Evolutionary conservation across 257 asterid genomes (phyloP).

Genomic region (Solanum tarapatanum): DNA sequence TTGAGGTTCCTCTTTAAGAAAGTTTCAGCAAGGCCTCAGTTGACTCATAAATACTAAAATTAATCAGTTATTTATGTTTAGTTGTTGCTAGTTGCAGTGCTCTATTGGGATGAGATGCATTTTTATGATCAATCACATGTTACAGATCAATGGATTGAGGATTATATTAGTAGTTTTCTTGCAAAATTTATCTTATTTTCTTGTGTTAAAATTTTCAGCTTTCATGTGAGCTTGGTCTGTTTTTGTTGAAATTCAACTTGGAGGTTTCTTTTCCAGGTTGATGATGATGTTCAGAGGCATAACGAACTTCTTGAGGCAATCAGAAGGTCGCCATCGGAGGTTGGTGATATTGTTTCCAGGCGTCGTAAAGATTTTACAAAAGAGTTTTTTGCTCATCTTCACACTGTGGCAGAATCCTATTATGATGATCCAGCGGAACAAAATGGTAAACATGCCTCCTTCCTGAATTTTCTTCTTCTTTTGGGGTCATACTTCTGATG

Average conservation of each 20-base stretch:
- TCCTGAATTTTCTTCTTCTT: background rate
- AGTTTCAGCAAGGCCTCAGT: background rate
- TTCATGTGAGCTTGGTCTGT: background rate
- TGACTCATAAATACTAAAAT: background rate
- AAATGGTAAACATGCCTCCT: constrained; percentile 36
- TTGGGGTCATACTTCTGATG: background rate
- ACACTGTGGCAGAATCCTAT: constrained; percentile 69
- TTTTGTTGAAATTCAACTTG: constrained; percentile 6
- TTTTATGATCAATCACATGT: background rate
- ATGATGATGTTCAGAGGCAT: constrained; percentile 75
- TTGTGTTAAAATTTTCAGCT: background rate
- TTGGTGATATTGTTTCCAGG: constrained; percentile 64
- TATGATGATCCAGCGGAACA: constrained; percentile 66
- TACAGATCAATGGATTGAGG: background rate
- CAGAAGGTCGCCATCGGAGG: constrained; percentile 48
- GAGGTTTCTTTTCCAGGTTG: constrained; percentile 38
- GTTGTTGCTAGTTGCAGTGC: background rate
- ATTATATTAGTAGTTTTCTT: background rate
- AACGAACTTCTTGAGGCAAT: constrained; percentile 59
- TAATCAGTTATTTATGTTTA: background rate
- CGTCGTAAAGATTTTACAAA: constrained; percentile 94
- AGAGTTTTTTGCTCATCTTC: constrained; percentile 79
- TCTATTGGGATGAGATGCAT: background rate
- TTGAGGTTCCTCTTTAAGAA: background rate
- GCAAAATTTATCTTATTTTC: background rate